Evolutionary conservation across 2,329 filamentous ascomycete genomes (phyloP), one percentile per base, ranked within the genome.

Genomic region (Pestalotiopsis sp.): DNA sequence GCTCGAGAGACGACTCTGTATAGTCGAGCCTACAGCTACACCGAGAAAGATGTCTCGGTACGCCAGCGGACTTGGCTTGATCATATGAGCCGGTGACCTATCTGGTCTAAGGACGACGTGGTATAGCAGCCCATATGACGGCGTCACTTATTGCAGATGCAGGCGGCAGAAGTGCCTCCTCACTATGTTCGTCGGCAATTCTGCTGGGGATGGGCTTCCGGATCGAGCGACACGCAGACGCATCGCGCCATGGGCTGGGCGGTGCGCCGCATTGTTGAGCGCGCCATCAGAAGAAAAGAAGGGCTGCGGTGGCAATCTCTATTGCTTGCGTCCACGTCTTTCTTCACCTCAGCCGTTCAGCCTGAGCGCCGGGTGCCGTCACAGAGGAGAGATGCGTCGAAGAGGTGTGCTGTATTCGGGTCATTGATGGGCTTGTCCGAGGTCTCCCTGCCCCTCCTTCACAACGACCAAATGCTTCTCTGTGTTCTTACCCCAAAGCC

Each of bases 201-300:
- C 23, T 64, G 61, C 61, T 49, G 38, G 23, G 61, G 41, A 36
- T 62, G 45, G 61, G 61, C 38, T 64, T 25, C 61, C 59, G 59
- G 27, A 62, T 62, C 59, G 59, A 36, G 59, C 59, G 25, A 62
- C 27, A 20, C 36, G 59, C 59, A 62, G 59, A 62, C 31, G 59
- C 59, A 62, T 62, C 13, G 36, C 31, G 31, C 59, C 36, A 62
- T 62, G 59, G 17, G 57, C 9, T 62, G 14, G 59, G 59, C 36
- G 59, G 59, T 36, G 36, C 59, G 31, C 27, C 39, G 27, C 27
- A 38, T 39, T n/a, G 59, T 41, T 62, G 17, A 36, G 59, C 59
- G 11, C 11, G 4, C 27, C 59, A 20, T 36, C 27, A n/a, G 17
- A 14, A 52, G n/a, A 52, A n/a, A 17, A 52, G 20, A 52, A n/a